phyloP scores from a whole-genome alignment of 306 rosid genomes.

The Abrus pulchellus region DNA sequence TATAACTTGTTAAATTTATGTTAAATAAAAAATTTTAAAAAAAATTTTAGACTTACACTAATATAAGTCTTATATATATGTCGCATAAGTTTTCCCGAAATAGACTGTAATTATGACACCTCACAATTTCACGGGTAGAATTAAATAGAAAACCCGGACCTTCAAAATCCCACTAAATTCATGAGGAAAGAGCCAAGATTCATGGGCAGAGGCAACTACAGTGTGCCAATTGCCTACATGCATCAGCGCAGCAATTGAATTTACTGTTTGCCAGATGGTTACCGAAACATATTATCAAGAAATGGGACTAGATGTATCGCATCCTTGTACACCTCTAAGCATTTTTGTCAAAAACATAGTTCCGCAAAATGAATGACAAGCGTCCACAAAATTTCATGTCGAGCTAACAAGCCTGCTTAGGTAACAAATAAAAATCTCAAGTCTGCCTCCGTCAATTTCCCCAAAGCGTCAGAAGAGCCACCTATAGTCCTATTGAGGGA shows the following conservation, averaged over 20 bases:
- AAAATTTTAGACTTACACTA: no score
- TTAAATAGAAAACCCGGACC: neutral
- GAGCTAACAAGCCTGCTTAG: slow-evolving; percentile 33
- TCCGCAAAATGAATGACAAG: slow-evolving; percentile 7
- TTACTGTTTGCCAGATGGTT: neutral
- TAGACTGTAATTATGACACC: no score
- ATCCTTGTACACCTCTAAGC: neutral
- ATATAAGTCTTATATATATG: no score
- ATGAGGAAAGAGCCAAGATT: neutral
- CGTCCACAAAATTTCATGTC: neutral
- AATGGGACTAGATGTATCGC: neutral
- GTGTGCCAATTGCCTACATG: neutral
- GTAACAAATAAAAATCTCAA: slow-evolving; percentile 70
- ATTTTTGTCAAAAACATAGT: slow-evolving; percentile 10
- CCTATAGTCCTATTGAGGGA: slow-evolving; percentile 74
- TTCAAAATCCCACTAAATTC: slow-evolving; percentile 30
- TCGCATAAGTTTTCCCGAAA: no score
- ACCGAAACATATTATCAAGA: neutral
- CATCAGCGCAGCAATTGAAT: neutral
- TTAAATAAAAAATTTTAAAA: no score
- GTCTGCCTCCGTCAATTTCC: slow-evolving; percentile 77
- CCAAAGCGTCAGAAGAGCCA: slow-evolving; percentile 77
- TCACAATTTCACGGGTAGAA: neutral
- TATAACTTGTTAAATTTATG: no score
- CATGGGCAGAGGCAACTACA: neutral